Conservation (phyloP, 208 protist species). For the Tritrichomonas musculus region DNA sequence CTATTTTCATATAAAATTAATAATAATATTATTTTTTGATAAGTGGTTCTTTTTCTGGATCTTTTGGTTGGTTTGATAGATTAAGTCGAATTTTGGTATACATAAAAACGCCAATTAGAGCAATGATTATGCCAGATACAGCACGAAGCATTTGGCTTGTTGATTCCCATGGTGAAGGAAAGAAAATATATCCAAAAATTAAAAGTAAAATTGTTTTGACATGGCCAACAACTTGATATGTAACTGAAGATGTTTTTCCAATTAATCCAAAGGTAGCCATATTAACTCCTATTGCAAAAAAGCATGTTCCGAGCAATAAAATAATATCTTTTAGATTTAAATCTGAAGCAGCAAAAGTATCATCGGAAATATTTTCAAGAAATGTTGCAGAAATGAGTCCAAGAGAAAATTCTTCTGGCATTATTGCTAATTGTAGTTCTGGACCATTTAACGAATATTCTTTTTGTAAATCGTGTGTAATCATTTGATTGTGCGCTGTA, state of each 20-base stretch:
- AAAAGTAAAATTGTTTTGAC: slow-evolving; percentile 38
- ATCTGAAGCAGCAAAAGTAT: not conserved
- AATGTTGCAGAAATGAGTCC: slow-evolving; percentile 15
- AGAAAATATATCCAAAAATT: slow-evolving; percentile 37
- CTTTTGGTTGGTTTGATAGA: not conserved
- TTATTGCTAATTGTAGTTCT: slow-evolving; percentile 31
- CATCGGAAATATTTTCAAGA: slow-evolving; percentile 27
- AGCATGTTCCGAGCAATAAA: slow-evolving; percentile 31
- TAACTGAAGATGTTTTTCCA: slow-evolving; percentile 42
- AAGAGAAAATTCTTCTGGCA: not conserved
- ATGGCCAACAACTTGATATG: slow-evolving; percentile 45
- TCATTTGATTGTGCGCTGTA: slow-evolving; percentile 42
- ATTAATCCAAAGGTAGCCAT: slow-evolving; percentile 39
- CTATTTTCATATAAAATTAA: no score
- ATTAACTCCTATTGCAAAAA: slow-evolving; percentile 39
- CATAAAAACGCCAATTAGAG: not conserved
- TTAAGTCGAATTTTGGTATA: not conserved
- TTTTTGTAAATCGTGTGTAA: slow-evolving; percentile 32
- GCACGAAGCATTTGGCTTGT: not conserved
- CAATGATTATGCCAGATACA: not conserved
- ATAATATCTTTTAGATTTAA: not conserved
- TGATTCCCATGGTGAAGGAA: slow-evolving; percentile 7
- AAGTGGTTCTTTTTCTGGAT: no score
- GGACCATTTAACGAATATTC: slow-evolving; percentile 27
- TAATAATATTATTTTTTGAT: no score